Evolutionary conservation across 1,284 basidiomycete species (phyloP), one percentile per base, ranked within the genome.

Genomic region (Naganishia sp.): DNA sequence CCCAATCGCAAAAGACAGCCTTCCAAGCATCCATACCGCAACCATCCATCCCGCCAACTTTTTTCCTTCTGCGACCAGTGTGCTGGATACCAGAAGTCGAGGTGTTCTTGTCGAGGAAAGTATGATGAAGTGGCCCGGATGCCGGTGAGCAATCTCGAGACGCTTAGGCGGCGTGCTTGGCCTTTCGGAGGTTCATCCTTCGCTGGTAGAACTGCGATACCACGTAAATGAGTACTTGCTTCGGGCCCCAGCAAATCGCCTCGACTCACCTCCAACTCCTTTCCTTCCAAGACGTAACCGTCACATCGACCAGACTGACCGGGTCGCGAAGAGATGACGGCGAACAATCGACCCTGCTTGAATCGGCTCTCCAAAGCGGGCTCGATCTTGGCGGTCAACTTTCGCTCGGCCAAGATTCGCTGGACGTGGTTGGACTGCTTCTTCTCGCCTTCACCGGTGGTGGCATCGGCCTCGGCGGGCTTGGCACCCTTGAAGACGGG

Each of bases 211-310:
- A 95, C 91, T 77, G 67, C 11, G 17, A 43, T 31, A 21, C 23
- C 17, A 23, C n/a, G 65, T 18, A 17, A 39, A 28, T 61, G 11
- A 61, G 58, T 23, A 42, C 25, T n/a, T 13, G 17, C n/a, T 32
- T 23, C 43, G 6, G 10, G 54, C 18, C 25, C 45, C 45, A 50
- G n/a, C 15, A 35, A 49, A 13, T 39, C 10, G 7, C 51, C 52
- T 17, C 17, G n/a, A 75, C 80, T 70, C 75, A 93, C 91, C 85
- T 96, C 93, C 68, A 96, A 87, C 81, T 97, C 94, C 83, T 92
- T 92, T 78, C 94, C 94, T 85, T 97, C 94, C 65, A 97, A 87
- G 71, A 97, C 85, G 83, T 96, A 95, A 65, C 94, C 94, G 80
- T 97, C 94, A 69, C 89, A 88, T 72, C 94, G 91, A 54, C 94